Evolutionary conservation across 2,329 filamentous ascomycete species (phyloP), one percentile per base, ranked within the genome.

Genomic region (Madurella mycetomatis): DNA sequence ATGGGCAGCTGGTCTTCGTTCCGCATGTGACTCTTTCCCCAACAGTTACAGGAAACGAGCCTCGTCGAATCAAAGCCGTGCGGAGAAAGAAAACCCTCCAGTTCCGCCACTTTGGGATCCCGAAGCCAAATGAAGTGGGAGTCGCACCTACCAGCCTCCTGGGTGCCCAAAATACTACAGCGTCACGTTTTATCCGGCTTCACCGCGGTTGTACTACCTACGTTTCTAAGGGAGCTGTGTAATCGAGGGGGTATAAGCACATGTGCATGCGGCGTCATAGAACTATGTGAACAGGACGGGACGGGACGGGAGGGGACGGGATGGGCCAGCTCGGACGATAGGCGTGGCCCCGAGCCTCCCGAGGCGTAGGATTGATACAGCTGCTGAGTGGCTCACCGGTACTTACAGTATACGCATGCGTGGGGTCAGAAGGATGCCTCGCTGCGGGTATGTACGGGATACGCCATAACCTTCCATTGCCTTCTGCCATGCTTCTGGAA

Each of bases 121-220:
- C 34, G 34, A 37, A 4, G 9, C 13, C 34, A 12, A 37, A 37
- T 37, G 34, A 37, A 37, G 13, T 37, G 34, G 11, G 11, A 37
- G 11, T 37, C 34, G 11, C 34, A 37, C 34, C 34, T 37, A 4
- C 34, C 34, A 11, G 34, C 9, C 34, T 37, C 9, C 34, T 11
- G 34, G 9, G 4, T 9, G 13, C 34, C 34, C 34, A 15, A 34
- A 37, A 37, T 37, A 37, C 34, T 15, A 37, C 34, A 4, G 34
- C 11, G 34, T 37, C 34, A 37, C 39, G 13, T 44, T 30, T 40
- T 17, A 5, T 15, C 41, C 52, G 51, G 52, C 47, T 8, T 40
- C 52, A 54, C 46, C 31, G 47, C 52, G 52, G 52, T 42, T 47
- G 52, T 54, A 54, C 52, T 54, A 54, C 51, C 32, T 42, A 7